Percentiles rank a stretch among this genome's conserved stretches.
phyloP scores from a whole-genome alignment of 225 moss, liverwort and hornwort species.

The Sphagnum tenellum region DNA sequence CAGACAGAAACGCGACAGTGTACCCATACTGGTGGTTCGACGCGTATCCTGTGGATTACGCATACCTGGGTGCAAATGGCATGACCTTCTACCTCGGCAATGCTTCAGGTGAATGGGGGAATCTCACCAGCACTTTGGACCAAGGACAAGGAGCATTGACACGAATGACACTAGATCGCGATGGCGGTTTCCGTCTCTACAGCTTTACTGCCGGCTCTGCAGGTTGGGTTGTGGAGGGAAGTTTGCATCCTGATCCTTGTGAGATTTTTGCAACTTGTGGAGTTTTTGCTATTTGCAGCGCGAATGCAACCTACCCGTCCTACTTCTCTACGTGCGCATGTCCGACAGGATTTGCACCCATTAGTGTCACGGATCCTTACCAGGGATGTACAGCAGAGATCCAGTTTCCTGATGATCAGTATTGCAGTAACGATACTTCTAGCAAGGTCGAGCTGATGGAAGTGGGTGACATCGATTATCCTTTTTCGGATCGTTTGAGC shows the following conservation, averaged over 20 bases:
- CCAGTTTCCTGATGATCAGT: slow-evolving; percentile 6
- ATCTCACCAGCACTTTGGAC: neutral
- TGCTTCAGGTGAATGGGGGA: neutral
- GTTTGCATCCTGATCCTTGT: slow-evolving; percentile 11
- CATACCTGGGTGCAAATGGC: slow-evolving; percentile 5
- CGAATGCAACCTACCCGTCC: slow-evolving; percentile 3
- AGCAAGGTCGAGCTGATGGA: slow-evolving; percentile 7
- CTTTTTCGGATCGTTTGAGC: slow-evolving; percentile 18
- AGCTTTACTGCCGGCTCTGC: slow-evolving; percentile 16
- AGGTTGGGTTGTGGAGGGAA: slow-evolving; percentile 16
- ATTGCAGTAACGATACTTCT: slow-evolving; percentile 2
- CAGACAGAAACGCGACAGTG: neutral
- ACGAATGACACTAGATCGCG: slow-evolving; percentile 21
- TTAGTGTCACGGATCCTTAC: slow-evolving; percentile 1
- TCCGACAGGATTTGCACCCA: slow-evolving; percentile 6
- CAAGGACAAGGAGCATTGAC: neutral
- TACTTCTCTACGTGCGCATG: slow-evolving; percentile 13
- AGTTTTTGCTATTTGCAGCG: slow-evolving; percentile 18
- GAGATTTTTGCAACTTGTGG: slow-evolving; percentile 15
- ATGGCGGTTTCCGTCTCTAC: slow-evolving; percentile 26
- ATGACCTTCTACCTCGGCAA: slow-evolving; percentile 22
- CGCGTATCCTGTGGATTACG: neutral
- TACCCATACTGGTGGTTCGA: slow-evolving; percentile 16
- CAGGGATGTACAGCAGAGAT: slow-evolving; percentile 15
- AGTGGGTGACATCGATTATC: slow-evolving; percentile 21